phyloP scores from a whole-genome alignment of 2,329 filamentous ascomycete species.

The Myriosclerotinia scirpicola region DNA sequence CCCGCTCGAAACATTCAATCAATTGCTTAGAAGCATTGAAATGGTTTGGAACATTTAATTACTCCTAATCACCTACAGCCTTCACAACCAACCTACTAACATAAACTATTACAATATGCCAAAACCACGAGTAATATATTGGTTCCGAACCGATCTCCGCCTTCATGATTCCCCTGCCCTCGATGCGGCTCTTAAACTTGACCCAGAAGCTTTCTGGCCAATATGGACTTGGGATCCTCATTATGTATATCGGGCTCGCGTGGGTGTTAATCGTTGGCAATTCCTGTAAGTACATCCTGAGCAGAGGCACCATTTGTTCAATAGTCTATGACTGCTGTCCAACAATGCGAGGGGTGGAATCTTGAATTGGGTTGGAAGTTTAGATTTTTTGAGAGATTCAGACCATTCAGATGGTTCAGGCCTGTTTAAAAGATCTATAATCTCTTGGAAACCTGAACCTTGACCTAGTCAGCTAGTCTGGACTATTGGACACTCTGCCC shows the following conservation, averaged over 20 bases:
- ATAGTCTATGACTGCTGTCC: no score
- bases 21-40: no score
- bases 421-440: no score
- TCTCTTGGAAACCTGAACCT: background rate
- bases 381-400: no score
- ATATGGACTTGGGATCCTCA: slow-evolving; percentile 82
- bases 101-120: slow-evolving; percentile 24
- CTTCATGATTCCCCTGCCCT: slow-evolving; percentile 76
- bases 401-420: no score
- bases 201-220: slow-evolving; percentile 68
- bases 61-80: no score
- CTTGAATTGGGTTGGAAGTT: background rate
- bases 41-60: no score
- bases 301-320: no score
- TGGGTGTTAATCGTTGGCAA: slow-evolving; percentile 72
- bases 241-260: slow-evolving; percentile 71
- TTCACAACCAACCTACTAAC: no score
- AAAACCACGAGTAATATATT: slow-evolving; percentile 65
- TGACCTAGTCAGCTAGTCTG: no score
- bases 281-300: slow-evolving; percentile 52
- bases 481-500: no score
- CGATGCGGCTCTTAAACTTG: slow-evolving; percentile 67
- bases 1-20: no score
- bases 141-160: slow-evolving; percentile 76
- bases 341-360: background rate